phyloP scores from a whole-genome alignment of 352 stramenopile genomes.

The Phytophthora crassamura region DNA sequence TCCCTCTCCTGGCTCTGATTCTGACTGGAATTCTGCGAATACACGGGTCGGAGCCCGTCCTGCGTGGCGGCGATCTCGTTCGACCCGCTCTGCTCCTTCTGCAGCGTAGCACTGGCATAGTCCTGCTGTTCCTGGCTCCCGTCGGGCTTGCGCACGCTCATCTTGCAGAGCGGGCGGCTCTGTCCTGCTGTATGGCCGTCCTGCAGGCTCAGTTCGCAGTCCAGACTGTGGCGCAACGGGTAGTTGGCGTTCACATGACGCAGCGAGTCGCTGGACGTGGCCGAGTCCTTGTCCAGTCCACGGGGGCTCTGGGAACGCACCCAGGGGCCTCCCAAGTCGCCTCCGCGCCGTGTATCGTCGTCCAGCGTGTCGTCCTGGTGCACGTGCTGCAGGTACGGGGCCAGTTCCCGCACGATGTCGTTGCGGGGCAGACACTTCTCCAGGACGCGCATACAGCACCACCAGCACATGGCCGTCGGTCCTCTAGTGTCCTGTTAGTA shows the following conservation, averaged over 20 bases:
- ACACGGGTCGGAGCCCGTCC: slow-evolving; percentile 13
- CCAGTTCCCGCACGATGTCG: slow-evolving; percentile 88
- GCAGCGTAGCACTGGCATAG: slow-evolving; percentile 18
- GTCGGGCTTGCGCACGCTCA: slow-evolving; percentile 40
- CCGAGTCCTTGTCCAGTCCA: slow-evolving; percentile 68
- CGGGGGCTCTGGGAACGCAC: slow-evolving; percentile 52
- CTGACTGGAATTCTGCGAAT: slow-evolving; percentile 8
- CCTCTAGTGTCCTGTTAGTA: not conserved
- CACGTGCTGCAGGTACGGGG: slow-evolving; percentile 87
- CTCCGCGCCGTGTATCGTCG: slow-evolving; percentile 55
- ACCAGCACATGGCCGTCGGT: slow-evolving; percentile 70
- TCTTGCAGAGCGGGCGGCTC: slow-evolving; percentile 31
- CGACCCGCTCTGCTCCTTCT: slow-evolving; percentile 30
- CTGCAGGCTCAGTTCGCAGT: slow-evolving; percentile 44
- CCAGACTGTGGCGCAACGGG: slow-evolving; percentile 39
- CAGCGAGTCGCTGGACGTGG: slow-evolving; percentile 68
- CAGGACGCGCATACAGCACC: slow-evolving; percentile 89
- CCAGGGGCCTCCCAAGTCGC: slow-evolving; percentile 50
- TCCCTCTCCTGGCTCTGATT: slow-evolving; percentile 27
- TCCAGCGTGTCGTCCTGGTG: slow-evolving; percentile 75
- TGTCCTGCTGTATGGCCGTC: slow-evolving; percentile 7
- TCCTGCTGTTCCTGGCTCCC: slow-evolving; percentile 16
- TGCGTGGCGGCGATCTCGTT: slow-evolving; percentile 22
- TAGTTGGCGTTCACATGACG: slow-evolving; percentile 54
- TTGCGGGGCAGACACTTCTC: slow-evolving; percentile 88